Percentiles rank a stretch among this genome's conserved stretches.
phyloP scores from a whole-genome alignment of 176 grass and related monocot species.

The Zizania latifolia region DNA sequence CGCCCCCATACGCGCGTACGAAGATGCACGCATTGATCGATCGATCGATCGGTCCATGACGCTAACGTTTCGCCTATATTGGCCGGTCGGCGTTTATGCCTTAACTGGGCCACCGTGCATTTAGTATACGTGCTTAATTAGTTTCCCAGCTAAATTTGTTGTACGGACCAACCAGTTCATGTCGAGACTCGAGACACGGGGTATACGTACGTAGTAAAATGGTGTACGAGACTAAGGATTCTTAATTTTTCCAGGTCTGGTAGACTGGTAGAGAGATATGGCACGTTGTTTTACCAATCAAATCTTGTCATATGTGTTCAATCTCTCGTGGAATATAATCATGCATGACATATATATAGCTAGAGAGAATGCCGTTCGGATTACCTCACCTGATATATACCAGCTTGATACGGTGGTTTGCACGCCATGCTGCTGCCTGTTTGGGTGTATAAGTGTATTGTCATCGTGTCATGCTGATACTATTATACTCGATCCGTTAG shows the following conservation, averaged over 20 bases:
- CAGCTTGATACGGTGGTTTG: neutral
- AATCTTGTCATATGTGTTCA: neutral
- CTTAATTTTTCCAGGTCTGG: too few relatives aligned
- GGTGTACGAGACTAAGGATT: neutral
- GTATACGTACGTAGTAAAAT: too few relatives aligned
- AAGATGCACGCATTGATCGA: neutral
- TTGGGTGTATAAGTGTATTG: too few relatives aligned
- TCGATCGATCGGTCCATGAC: neutral
- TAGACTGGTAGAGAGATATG: too few relatives aligned
- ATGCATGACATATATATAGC: neutral
- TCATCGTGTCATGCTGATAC: too few relatives aligned
- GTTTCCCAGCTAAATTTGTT: neutral
- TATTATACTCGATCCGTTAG: too few relatives aligned
- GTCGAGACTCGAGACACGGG: neutral
- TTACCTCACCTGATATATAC: neutral
- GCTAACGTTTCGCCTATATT: neutral
- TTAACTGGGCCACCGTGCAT: neutral
- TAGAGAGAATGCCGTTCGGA: neutral
- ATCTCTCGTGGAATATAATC: neutral
- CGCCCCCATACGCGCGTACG: neutral
- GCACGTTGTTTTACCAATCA: neutral
- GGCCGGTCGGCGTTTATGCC: neutral
- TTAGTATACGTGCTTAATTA: neutral
- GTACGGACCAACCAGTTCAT: neutral
- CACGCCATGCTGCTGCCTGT: too few relatives aligned